A percentile compares a stretch with the other conserved stretches of the same genome.
These are phyloP conservation scores for Dalbergia cochinchinensis DNA, from an alignment of 306 rosid species.

Conservation along the genomic window DNA sequence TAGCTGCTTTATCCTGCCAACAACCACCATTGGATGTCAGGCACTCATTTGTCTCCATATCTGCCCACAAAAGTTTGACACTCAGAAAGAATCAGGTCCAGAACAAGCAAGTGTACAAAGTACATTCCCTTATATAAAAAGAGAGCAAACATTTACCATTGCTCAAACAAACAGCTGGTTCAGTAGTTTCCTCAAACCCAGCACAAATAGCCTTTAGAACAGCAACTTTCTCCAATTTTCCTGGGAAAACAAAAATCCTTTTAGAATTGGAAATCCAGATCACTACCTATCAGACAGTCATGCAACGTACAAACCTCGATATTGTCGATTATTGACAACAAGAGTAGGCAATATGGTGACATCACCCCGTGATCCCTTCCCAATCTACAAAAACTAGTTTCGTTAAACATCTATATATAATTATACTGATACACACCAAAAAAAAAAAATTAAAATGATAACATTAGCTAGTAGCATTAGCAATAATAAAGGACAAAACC, in stretches of 20 bases:
- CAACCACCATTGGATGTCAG: constrained; percentile 93
- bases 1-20: constrained; percentile 87
- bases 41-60: constrained; percentile 98
- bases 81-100: constrained; percentile 24
- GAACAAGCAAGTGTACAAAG: constrained; percentile 27
- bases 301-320: constrained; percentile 79
- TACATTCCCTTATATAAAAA: constrained; percentile 12
- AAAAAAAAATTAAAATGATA: constrained; percentile 27
- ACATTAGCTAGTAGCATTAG: constrained; percentile 29
- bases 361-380: constrained; percentile 97
- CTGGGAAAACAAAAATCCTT: constrained; percentile 56
- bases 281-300: constrained; percentile 41
- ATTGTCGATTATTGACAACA: constrained; percentile 96
- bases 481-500: constrained; percentile 63
- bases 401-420: constrained; percentile 42
- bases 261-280: constrained; percentile 52
- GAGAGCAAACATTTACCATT: constrained; percentile 62
- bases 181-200: constrained; percentile 99
- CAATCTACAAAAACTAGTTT: constrained; percentile 65
- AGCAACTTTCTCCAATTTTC: constrained; percentile 94
- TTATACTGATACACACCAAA: constrained; percentile 28
- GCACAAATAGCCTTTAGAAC: constrained; percentile 96
- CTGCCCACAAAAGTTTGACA: constrained; percentile 54
- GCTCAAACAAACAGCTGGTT: constrained; percentile 98
- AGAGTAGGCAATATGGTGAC: constrained; percentile 98